Evolutionary conservation across 2,329 filamentous ascomycete species (phyloP).

Genomic region (Clarireedia monteithiana): DNA sequence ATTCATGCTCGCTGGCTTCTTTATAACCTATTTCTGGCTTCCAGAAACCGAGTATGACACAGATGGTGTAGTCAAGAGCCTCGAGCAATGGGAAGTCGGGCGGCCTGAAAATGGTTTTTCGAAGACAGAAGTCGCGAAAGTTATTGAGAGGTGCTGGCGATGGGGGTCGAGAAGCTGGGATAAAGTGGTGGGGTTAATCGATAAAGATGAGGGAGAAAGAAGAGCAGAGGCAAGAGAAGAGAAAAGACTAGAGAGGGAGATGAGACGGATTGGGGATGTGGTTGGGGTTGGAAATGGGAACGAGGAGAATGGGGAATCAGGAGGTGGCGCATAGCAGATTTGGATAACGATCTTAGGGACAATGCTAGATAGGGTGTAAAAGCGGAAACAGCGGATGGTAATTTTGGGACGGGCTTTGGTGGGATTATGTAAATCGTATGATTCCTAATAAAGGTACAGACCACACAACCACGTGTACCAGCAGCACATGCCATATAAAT

Average conservation of each 20-base stretch:
- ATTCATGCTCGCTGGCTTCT: constrained; percentile 1
- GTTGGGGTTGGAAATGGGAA: neutral
- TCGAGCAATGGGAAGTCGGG: constrained; percentile 19
- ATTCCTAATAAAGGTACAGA: too few species aligned
- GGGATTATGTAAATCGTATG: too few species aligned
- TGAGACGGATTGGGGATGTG: neutral
- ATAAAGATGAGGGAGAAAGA: neutral
- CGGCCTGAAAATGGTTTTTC: neutral
- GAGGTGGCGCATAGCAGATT: too few species aligned
- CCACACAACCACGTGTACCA: too few species aligned
- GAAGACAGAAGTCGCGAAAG: neutral
- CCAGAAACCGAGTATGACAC: neutral
- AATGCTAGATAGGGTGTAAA: too few species aligned
- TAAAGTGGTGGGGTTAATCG: neutral
- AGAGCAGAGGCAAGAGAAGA: neutral
- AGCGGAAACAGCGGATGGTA: too few species aligned
- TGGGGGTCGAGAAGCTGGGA: neutral
- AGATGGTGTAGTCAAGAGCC: constrained; percentile 10
- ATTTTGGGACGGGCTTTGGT: too few species aligned
- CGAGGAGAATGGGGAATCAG: too few species aligned
- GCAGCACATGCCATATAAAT: too few species aligned
- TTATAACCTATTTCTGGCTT: neutral
- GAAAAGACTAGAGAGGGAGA: neutral
- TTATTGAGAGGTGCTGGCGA: neutral
- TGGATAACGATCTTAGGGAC: too few species aligned